Percentiles rank a stretch among this genome's conserved stretches.
phyloP scores from a whole-genome alignment of 257 asterid genomes.

The Salvia splendens region DNA sequence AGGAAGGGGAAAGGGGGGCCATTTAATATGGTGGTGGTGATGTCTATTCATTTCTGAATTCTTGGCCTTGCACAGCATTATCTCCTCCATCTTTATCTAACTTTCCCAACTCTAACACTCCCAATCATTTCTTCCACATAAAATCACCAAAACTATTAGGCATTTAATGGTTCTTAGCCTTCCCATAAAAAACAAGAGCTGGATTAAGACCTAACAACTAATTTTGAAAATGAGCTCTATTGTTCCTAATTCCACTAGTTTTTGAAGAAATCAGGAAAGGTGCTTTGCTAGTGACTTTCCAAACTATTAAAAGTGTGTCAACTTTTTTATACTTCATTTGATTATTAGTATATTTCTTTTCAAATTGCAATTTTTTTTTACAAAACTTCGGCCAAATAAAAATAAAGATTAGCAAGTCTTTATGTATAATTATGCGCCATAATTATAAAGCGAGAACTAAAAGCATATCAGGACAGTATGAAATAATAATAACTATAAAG shows the following conservation, averaged over 20 bases:
- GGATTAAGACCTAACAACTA: slow-evolving; percentile 16
- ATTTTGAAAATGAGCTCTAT: background rate
- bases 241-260: slow-evolving; percentile 5
- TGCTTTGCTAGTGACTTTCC: no score
- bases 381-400: background rate
- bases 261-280: no score
- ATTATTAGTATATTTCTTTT: background rate
- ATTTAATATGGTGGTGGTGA: slow-evolving; percentile 27
- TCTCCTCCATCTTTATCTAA: slow-evolving; percentile 9
- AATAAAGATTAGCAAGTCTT: slow-evolving; percentile 14
- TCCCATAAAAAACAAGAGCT: background rate
- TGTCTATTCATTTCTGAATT: slow-evolving; percentile 30
- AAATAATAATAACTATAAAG: slow-evolving; percentile 30
- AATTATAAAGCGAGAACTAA: slow-evolving; percentile 33
- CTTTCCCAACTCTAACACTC: background rate
- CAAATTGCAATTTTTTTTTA: background rate
- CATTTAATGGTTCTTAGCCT: background rate
- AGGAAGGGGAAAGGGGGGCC: background rate
- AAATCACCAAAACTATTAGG: background rate
- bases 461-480: slow-evolving; percentile 39
- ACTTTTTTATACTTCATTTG: no score
- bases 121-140: slow-evolving; percentile 18
- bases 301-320: no score
- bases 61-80: slow-evolving; percentile 3
- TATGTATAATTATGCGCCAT: slow-evolving; percentile 38